Percentiles rank a stretch among this genome's conserved stretches.
Conservation (phyloP, 371 early-diverging fungal genomes). For the Zopfochytrium polystomum region DNA sequence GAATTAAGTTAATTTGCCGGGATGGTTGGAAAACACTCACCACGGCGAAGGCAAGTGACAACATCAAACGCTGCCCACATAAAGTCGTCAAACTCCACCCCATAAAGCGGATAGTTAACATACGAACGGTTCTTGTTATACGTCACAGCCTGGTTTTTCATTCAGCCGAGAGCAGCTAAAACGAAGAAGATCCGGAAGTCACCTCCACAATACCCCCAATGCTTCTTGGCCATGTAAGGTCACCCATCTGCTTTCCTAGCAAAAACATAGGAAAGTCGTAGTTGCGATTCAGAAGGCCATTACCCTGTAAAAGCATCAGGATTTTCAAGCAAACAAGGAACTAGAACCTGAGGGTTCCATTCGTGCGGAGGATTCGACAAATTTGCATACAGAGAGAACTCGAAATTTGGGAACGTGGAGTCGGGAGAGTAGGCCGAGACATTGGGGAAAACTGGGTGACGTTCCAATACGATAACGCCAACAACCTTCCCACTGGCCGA, state of each 20-base stretch:
- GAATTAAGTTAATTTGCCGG: conserved; percentile 2
- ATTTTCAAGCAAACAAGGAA: not conserved
- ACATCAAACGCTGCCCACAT: conserved; percentile 73
- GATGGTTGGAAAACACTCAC: conserved; percentile 25
- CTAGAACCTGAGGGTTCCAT: conserved; percentile 68
- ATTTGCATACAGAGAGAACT: conserved; percentile 67
- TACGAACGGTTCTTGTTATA: conserved; percentile 53
- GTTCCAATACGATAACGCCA: conserved; percentile 51
- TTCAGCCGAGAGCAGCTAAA: not conserved
- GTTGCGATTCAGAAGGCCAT: conserved; percentile 48
- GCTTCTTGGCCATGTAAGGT: conserved; percentile 21
- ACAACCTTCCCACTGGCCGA: conserved; percentile 40
- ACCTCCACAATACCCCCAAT: conserved; percentile 1
- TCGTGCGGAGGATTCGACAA: conserved; percentile 42
- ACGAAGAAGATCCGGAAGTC: not conserved
- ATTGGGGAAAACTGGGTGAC: conserved; percentile 33
- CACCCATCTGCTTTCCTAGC: conserved; percentile 45
- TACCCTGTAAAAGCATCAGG: no score
- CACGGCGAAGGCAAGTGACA: conserved; percentile 66
- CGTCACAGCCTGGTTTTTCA: conserved; percentile 52
- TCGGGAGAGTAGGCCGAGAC: conserved; percentile 59
- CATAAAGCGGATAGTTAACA: conserved; percentile 59
- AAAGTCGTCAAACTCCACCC: conserved; percentile 65
- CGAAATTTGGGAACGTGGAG: conserved; percentile 64
- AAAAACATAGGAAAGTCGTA: conserved; percentile 71